Percentiles rank a stretch among this genome's conserved stretches.
These are phyloP conservation scores for Ceratobasidium sp. DNA, from an alignment of 1,284 basidiomycete species.

Conservation along the genomic window DNA sequence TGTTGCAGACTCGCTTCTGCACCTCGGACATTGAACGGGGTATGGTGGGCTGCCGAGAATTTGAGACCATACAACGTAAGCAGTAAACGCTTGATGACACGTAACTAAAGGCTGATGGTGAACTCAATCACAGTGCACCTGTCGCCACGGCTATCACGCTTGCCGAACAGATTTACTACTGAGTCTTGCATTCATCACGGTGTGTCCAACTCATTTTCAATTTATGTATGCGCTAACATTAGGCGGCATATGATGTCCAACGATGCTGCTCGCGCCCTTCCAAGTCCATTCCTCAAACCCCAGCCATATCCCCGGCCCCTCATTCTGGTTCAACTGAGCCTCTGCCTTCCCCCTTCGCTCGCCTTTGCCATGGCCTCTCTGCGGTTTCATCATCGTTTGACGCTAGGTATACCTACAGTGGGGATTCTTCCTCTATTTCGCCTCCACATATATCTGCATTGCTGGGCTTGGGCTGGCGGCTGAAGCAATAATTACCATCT, in stretches of 20 bases:
- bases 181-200: slow-evolving; percentile 54
- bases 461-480: slow-evolving; percentile 53
- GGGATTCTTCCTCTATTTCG: slow-evolving; percentile 60
- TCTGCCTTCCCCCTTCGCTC: slow-evolving; percentile 55
- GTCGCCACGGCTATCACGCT: slow-evolving; percentile 61
- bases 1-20: slow-evolving; percentile 56
- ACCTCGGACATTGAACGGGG: slow-evolving; percentile 57
- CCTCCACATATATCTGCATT: slow-evolving; percentile 53
- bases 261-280: slow-evolving; percentile 55
- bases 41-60: slow-evolving; percentile 55
- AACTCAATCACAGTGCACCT: slow-evolving; percentile 51
- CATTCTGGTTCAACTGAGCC: slow-evolving; percentile 52
- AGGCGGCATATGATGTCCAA: slow-evolving; percentile 56
- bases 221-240: slow-evolving; percentile 44
- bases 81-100: background rate
- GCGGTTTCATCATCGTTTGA: slow-evolving; percentile 55
- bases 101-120: background rate
- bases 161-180: slow-evolving; percentile 60
- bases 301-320: slow-evolving; percentile 54
- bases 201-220: background rate
- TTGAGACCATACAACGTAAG: slow-evolving; percentile 57
- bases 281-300: slow-evolving; percentile 56
- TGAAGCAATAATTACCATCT: slow-evolving; percentile 53
- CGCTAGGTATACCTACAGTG: slow-evolving; percentile 55
- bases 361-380: slow-evolving; percentile 57